Base-by-base conservation (phyloP, 1,139 yeast genomes). In the Hemisphaericaspora xylofermentans region DNA sequence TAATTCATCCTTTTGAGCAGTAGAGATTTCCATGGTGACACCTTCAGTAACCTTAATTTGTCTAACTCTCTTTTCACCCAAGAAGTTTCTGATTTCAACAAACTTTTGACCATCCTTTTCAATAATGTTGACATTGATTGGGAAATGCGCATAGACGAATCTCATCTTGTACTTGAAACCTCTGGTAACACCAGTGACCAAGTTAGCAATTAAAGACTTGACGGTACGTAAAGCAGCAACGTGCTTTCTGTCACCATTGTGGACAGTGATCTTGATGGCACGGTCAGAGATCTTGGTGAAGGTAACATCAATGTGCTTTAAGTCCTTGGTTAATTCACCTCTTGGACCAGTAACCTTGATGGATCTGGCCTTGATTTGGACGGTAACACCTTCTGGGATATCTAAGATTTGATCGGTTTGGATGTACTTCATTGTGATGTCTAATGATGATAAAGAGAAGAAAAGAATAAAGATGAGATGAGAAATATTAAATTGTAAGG, bases 71-170 rank as follows among this genome's bases (percentile, higher is more conserved):
- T 88, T 91, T 80, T 91, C 97, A 79, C 97, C 97, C 78, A 93
- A 84, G 84, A 88, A 93, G 82, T 93, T 93, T 87, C 98, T 91
- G 80, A 93, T 91, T 80, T 93, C 98, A 63, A 91, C 86, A 66
- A 65, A 80, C 54, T 78, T 74, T 51, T 80, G 75, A 63, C 89
- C 91, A 45, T 88, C 87, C 61, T 79, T 74, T 60, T 88, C 84
- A 63, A 83, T 68, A 56, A 83, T 71, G 82, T 91, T 93, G 61
- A 93, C 97, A 76, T 94, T 93, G 78, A 94, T 94, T 72, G 98
- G 99, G 96, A 93, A 93, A 88, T 94, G 98, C 84, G 98, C 99
- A 71, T 93, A 94, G 58, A 93, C 98, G 74, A 89, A 91, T 82
- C 98, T 88, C 96, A 93, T 84, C 89, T 93, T 93, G 95, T 93